Percentiles rank a stretch among this genome's conserved stretches.
phyloP scores from a whole-genome alignment of 306 rosid species.

The Pueraria montana region DNA sequence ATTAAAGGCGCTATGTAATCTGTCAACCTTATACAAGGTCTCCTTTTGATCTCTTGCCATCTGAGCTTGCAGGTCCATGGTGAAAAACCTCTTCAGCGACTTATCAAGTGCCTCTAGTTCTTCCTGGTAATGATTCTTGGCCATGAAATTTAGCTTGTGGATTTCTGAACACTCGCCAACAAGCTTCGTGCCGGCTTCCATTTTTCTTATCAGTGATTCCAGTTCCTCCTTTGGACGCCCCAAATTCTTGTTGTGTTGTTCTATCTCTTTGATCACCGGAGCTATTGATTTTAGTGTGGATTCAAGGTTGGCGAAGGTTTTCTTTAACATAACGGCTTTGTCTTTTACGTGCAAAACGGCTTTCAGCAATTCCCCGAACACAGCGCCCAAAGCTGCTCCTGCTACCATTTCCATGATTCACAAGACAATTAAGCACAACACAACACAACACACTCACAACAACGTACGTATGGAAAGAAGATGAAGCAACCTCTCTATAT shows the following conservation, averaged over 20 bases:
- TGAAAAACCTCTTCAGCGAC: background rate
- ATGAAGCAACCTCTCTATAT: too few relatives aligned
- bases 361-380: too few relatives aligned
- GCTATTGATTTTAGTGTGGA: background rate
- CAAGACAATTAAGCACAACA: too few relatives aligned
- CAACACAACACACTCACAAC: too few relatives aligned
- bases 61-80: background rate
- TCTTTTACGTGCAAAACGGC: too few relatives aligned
- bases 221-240: background rate
- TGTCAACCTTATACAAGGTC: background rate
- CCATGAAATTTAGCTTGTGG: background rate
- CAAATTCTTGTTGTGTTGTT: background rate
- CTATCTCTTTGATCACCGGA: background rate
- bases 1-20: background rate
- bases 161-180: background rate
- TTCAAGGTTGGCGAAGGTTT: background rate
- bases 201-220: background rate
- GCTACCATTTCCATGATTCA: too few relatives aligned
- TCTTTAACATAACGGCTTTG: background rate
- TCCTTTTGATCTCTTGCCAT: conserved; percentile 13
- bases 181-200: conserved; percentile 8
- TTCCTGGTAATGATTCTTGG: background rate
- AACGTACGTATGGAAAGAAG: too few relatives aligned
- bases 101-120: background rate
- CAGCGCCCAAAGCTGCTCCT: too few relatives aligned